A percentile compares a stretch with the other conserved stretches of the same genome.
Evolutionary conservation across 768 basidiomycete genomes (phyloP).

Genomic region (Phanerochaete carnosa): DNA sequence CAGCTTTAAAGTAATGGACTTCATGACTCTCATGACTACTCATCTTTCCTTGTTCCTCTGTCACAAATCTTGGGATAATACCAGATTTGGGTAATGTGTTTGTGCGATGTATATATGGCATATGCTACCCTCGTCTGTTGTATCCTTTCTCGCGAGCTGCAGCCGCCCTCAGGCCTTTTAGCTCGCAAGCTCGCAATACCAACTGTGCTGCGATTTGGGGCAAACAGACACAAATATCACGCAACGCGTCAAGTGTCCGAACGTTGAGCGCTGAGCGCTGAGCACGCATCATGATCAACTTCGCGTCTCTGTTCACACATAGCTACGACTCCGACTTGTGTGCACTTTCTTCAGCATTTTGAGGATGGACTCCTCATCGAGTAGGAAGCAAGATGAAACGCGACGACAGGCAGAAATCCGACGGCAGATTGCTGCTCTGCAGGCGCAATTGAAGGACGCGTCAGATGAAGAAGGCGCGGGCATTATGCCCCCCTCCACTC

Average conservation of each 20-base stretch:
- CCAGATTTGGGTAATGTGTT: background rate
- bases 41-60: background rate
- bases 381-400: conserved; percentile 35
- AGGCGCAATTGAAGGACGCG: conserved; percentile 49
- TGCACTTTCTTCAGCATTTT: background rate
- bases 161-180: too few species aligned
- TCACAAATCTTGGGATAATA: background rate
- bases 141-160: too few species aligned
- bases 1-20: background rate
- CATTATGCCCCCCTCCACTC: conserved; percentile 30
- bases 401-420: conserved; percentile 47
- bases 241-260: background rate
- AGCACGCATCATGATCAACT: too few species aligned
- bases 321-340: background rate
- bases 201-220: background rate
- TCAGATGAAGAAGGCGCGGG: conserved; percentile 14
- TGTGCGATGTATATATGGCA: background rate
- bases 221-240: background rate
- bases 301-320: background rate
- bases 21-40: background rate
- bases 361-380: conserved; percentile 55
- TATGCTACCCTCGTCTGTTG: background rate
- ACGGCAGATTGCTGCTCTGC: conserved; percentile 51
- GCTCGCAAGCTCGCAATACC: too few species aligned
- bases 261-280: too few species aligned